Evolutionary conservation across 768 basidiomycete genomes (phyloP).

Genomic region (Boletellus emodensis): DNA sequence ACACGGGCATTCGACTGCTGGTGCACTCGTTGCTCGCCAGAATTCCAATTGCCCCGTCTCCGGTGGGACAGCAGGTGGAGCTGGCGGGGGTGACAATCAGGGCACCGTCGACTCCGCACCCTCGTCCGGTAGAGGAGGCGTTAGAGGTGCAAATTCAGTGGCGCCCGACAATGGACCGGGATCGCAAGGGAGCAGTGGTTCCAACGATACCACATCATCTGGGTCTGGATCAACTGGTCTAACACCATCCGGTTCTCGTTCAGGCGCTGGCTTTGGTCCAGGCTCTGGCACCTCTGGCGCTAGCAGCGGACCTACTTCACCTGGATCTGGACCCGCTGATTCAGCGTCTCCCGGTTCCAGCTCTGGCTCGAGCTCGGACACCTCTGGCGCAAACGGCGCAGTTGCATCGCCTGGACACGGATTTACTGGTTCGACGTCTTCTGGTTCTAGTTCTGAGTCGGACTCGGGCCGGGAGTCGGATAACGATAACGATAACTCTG

Average conservation of each 20-base stretch:
- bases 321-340: neutral
- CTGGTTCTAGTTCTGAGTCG: neutral
- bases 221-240: neutral
- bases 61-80: too few species aligned
- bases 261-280: neutral
- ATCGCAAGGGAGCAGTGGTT: neutral
- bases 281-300: neutral
- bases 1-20: constrained; percentile 4
- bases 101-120: neutral
- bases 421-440: neutral
- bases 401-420: neutral
- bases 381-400: neutral
- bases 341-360: neutral
- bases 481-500: neutral
- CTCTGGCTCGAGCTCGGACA: neutral
- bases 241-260: neutral
- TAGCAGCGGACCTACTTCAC: neutral
- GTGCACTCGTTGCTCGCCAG: constrained; percentile 24
- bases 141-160: too few species aligned
- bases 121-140: neutral
- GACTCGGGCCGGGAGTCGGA: too few species aligned
- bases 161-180: too few species aligned
- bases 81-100: neutral
- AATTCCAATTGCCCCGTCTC: constrained; percentile 12
- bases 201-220: neutral